Conservation (phyloP, 2,329 filamentous ascomycete species). For the Fusarium penzigii region DNA sequence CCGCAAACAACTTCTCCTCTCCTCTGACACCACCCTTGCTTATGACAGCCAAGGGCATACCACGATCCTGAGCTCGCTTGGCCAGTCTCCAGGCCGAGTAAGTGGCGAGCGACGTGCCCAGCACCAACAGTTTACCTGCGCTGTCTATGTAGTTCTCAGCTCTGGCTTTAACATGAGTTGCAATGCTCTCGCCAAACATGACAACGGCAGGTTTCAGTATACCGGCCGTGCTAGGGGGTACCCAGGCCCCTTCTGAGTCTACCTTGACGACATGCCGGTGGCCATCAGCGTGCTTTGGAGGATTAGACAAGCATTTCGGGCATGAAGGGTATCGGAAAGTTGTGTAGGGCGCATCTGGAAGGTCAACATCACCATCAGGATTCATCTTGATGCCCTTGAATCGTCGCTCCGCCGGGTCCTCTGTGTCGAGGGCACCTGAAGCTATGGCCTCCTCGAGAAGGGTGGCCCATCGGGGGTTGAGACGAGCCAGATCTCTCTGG, state of each 20-base stretch:
- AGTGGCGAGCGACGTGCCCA: constrained; percentile 90
- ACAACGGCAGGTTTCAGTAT: constrained; percentile 90
- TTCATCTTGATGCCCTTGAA: constrained; percentile 77
- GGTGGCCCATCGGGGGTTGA: constrained; percentile 85
- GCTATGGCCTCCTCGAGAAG: constrained; percentile 73
- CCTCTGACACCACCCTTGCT: constrained; percentile 85
- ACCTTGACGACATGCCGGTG: constrained; percentile 61
- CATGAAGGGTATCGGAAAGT: constrained; percentile 92
- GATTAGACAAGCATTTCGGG: constrained; percentile 70
- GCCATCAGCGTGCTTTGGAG: constrained; percentile 58
- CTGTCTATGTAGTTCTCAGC: constrained; percentile 81
- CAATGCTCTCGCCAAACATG: constrained; percentile 95
- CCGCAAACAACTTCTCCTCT: constrained; percentile 70
- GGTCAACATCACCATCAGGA: constrained; percentile 90
- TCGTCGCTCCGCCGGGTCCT: constrained; percentile 70
- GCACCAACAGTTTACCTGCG: constrained; percentile 72
- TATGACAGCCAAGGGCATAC: constrained; percentile 83
- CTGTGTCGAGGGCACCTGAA: constrained; percentile 74
- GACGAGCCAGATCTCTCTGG: constrained; percentile 70
- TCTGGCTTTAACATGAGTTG: constrained; percentile 64
- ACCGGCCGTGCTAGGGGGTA: constrained; percentile 64
- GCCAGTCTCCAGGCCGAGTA: constrained; percentile 93
- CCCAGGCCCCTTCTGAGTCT: constrained; percentile 81
- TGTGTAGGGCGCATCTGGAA: constrained; percentile 83
- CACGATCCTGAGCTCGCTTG: constrained; percentile 76